Evolutionary conservation across 163 green algal species (phyloP).

Genomic region (Chlamydomonas reinhardtii): DNA sequence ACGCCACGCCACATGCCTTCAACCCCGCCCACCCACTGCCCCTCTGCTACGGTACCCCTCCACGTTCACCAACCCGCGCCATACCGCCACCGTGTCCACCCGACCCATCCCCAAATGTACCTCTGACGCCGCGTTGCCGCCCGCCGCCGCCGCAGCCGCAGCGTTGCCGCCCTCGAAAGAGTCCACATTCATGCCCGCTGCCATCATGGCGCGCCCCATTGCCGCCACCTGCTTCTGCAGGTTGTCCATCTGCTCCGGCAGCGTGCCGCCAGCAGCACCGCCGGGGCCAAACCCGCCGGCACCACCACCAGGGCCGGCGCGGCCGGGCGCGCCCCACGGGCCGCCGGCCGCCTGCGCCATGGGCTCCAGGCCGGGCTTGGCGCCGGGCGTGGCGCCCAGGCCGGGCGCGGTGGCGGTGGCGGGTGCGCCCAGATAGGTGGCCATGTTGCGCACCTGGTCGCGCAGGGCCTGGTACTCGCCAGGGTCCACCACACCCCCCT

Average conservation of each 20-base stretch:
- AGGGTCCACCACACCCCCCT: slow-evolving; percentile 8
- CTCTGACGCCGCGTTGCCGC: no score
- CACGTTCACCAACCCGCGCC: no score
- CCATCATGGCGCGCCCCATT: slow-evolving; percentile 21
- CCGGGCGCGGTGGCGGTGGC: no score
- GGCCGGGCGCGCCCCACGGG: background rate
- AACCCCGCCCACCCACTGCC: no score
- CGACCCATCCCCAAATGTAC: no score
- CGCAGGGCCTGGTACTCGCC: slow-evolving; percentile 31
- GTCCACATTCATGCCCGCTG: slow-evolving; percentile 1
- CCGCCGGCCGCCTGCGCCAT: no score
- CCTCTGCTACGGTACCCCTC: no score
- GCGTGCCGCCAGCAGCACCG: background rate
- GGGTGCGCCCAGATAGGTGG: slow-evolving; percentile 1
- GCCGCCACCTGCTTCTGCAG: slow-evolving; percentile 38
- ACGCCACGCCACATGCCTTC: no score
- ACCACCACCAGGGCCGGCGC: background rate
- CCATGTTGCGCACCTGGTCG: slow-evolving; percentile 35
- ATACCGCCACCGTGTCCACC: no score
- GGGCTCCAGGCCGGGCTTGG: no score
- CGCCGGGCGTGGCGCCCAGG: no score
- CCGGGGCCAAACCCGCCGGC: background rate
- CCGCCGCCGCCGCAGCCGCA: no score
- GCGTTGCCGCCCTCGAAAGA: background rate
- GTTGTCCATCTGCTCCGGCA: slow-evolving; percentile 15